Percentiles rank a stretch among this genome's conserved stretches.
Conservation (phyloP, 495 filamentous ascomycete genomes). For the Apodospora peruviana region DNA sequence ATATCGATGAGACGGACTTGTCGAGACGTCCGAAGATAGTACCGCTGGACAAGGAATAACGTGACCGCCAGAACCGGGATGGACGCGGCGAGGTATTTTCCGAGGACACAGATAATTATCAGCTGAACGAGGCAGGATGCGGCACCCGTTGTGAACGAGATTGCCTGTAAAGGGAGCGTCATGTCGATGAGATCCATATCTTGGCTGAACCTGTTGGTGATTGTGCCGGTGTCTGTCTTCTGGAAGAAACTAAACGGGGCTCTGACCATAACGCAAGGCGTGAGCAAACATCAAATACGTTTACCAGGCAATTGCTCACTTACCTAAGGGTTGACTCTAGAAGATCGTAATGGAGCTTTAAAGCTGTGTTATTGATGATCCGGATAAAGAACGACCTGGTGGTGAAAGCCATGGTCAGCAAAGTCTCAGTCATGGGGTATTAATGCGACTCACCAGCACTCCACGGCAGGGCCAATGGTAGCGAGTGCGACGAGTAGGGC, state of each 20-base stretch:
- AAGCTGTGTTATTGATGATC: slow-evolving; percentile 8
- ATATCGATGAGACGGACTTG: slow-evolving; percentile 53
- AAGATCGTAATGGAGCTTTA: slow-evolving; percentile 9
- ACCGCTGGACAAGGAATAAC: slow-evolving; percentile 43
- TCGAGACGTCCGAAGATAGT: slow-evolving; percentile 52
- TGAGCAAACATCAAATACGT: no score
- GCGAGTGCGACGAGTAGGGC: slow-evolving; percentile 39
- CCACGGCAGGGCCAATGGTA: neutral
- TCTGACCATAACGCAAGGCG: neutral
- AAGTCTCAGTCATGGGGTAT: neutral
- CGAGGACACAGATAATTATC: slow-evolving; percentile 20
- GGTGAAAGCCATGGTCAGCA: neutral
- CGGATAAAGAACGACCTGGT: slow-evolving; percentile 2
- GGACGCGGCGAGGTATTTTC: slow-evolving; percentile 16
- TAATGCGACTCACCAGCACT: neutral
- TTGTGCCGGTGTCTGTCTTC: slow-evolving; percentile 17
- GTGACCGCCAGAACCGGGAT: slow-evolving; percentile 23
- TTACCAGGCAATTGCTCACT: no score
- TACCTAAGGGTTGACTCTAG: slow-evolving; percentile 3
- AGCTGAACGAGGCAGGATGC: neutral
- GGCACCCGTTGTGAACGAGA: neutral
- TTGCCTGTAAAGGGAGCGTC: neutral
- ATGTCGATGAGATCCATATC: slow-evolving; percentile 21
- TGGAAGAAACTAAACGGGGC: slow-evolving; percentile 24
- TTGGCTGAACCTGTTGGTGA: slow-evolving; percentile 27